Evolutionary conservation across 1,284 basidiomycete genomes (phyloP).

Genomic region (Phellopilus nigrolimitatus): DNA sequence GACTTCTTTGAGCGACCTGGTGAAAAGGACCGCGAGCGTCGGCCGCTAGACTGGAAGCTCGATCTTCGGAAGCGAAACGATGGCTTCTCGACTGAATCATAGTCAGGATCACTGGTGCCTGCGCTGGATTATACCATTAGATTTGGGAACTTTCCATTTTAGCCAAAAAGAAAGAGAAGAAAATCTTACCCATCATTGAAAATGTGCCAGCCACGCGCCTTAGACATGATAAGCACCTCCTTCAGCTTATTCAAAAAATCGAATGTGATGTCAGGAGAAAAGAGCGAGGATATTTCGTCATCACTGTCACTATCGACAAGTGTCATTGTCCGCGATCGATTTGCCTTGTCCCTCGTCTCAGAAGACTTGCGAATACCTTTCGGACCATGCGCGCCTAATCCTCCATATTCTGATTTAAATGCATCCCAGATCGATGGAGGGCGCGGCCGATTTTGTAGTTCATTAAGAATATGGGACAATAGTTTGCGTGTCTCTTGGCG

Average conservation of each 20-base stretch:
- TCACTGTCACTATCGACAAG: slow-evolving; percentile 41
- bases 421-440: slow-evolving; percentile 47
- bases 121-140: slow-evolving; percentile 23
- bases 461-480: slow-evolving; percentile 50
- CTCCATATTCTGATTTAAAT: slow-evolving; percentile 26
- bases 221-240: slow-evolving; percentile 53
- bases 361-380: background rate
- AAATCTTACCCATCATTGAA: slow-evolving; percentile 40
- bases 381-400: background rate
- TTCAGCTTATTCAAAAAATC: slow-evolving; percentile 57
- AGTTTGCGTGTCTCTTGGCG: slow-evolving; percentile 56
- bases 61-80: slow-evolving; percentile 43
- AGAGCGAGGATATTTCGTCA: slow-evolving; percentile 37
- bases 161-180: background rate
- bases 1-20: slow-evolving; percentile 31
- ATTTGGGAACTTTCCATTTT: background rate
- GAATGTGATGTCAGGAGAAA: slow-evolving; percentile 57
- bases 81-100: slow-evolving; percentile 23
- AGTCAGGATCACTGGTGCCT: slow-evolving; percentile 3
- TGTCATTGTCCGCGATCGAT: slow-evolving; percentile 1
- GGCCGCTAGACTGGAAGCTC: slow-evolving; percentile 34
- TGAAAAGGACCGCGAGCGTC: slow-evolving; percentile 48
- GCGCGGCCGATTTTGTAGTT: slow-evolving; percentile 48
- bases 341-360: slow-evolving; percentile 26
- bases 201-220: slow-evolving; percentile 54